Evolutionary conservation across 768 basidiomycete species (phyloP), one percentile per base, ranked within the genome.

Genomic region (Tremella fuciformis): DNA sequence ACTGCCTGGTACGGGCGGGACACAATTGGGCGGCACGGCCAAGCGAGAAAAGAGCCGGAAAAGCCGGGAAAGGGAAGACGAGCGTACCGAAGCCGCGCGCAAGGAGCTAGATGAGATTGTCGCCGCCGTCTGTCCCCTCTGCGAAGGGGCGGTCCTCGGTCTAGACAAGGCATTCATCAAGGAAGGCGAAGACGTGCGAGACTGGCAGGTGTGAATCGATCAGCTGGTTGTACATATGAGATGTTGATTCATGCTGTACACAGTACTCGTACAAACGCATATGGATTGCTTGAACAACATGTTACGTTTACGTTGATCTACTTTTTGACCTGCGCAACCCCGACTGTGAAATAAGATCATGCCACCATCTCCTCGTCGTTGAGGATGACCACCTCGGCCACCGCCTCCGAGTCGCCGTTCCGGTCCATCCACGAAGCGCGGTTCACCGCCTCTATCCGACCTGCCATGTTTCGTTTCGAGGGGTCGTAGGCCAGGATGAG

Each of bases 111-210:
- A 99, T 66, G 88, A 91, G 53, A 75, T 97, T 60, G 80, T 99
- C 40, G 87, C 92, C 16, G 86, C 87, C 65, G 89, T 82, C 59
- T 98, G 96, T 79, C 92, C 93, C 26, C 78, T 97, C 57, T 99
- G 96, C 76, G 96, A 98, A 53, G 63, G 65, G 73, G 86, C 86
- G 62, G 88, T 92, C 16, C 83, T 96, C 46, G 87, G 88, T 4
- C 77, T 98, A 66, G 93, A 98, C 74, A 87, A 85, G 74, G 86
- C 90, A 13, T 98, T 76, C 50, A 65, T 98, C 68, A 84, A 88
- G 50, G 81, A 83, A 64, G 83, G 85, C 34, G 91, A 85, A 26
- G 90, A 92, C 77, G 80, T 82, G 41, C 88, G 58, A 16, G 73
- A 75, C 39, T 72, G 69, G 73, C 67, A 64, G 16, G 64, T 70